These are phyloP conservation scores for Calcarisporium arbuscula DNA, from an alignment of 2,329 filamentous ascomycete genomes.

Conservation along the genomic window DNA sequence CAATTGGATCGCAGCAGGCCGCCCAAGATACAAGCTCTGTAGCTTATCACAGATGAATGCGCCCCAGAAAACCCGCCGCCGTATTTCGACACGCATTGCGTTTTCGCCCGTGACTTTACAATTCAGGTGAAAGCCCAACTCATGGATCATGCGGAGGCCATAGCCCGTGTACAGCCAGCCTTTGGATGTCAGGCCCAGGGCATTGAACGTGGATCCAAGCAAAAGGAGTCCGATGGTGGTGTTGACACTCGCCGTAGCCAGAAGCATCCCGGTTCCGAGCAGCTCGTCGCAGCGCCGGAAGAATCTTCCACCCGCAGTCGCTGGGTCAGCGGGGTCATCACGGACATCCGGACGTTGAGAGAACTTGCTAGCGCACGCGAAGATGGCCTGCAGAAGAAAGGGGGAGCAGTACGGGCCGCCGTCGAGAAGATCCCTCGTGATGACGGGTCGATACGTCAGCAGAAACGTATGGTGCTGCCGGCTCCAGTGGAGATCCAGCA, in stretches of 20 bases:
- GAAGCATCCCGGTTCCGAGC: constrained; percentile 10
- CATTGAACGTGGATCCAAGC: constrained; percentile 18
- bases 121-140: constrained; percentile 32
- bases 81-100: constrained; percentile 21
- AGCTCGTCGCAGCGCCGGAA: constrained; percentile 19
- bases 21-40: constrained; percentile 22
- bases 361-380: constrained; percentile 21
- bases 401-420: constrained; percentile 28
- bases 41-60: constrained; percentile 24
- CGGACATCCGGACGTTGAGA: constrained; percentile 16
- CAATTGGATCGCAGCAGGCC: constrained; percentile 16
- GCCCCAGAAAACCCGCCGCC: constrained; percentile 25
- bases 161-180: constrained; percentile 34
- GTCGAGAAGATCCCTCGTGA: constrained; percentile 28
- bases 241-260: no score
- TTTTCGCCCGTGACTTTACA: constrained; percentile 13
- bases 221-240: no score
- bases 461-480: constrained; percentile 31
- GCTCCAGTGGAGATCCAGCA: constrained; percentile 32
- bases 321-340: constrained; percentile 10
- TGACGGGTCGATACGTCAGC: constrained; percentile 29
- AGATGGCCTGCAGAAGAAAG: constrained; percentile 31
- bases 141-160: constrained; percentile 33
- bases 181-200: constrained; percentile 19
- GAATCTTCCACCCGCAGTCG: constrained; percentile 16